These are phyloP conservation scores for Kwoniella shivajii DNA, from an alignment of 1,284 basidiomycete genomes.

Conservation along the genomic window DNA sequence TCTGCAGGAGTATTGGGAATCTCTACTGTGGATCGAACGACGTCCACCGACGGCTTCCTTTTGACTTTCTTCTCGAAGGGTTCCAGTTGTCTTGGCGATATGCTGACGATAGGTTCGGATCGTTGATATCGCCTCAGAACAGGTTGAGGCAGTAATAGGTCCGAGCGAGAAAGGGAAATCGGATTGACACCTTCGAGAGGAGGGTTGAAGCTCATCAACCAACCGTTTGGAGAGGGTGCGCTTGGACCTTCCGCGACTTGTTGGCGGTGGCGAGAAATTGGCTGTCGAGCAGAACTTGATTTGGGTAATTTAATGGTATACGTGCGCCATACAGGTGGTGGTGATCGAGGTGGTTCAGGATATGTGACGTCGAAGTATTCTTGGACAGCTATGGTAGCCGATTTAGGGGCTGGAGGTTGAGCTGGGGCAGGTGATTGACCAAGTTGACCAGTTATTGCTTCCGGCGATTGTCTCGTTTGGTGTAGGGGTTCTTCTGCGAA, in stretches of 20 bases:
- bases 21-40: background rate
- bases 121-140: constrained; percentile 34
- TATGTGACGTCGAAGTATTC: constrained; percentile 47
- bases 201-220: constrained; percentile 74
- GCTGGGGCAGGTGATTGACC: background rate
- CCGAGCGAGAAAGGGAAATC: constrained; percentile 67
- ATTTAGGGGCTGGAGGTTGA: background rate
- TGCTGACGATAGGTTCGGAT: constrained; percentile 38
- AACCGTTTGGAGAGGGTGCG: constrained; percentile 59
- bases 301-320: constrained; percentile 65
- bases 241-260: constrained; percentile 19
- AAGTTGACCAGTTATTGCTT: constrained; percentile 13
- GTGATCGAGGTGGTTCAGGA: constrained; percentile 46
- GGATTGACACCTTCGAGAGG: constrained; percentile 68
- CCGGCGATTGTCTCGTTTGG: constrained; percentile 5
- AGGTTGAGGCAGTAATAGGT: constrained; percentile 62
- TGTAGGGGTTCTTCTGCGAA: constrained; percentile 18
- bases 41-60: constrained; percentile 40
- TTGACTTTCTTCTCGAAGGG: constrained; percentile 42
- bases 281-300: constrained; percentile 34
- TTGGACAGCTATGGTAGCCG: background rate
- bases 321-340: constrained; percentile 59
- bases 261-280: constrained; percentile 27
- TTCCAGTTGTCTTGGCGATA: constrained; percentile 36
- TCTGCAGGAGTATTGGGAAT: constrained; percentile 8